A percentile compares a stretch with the other conserved stretches of the same genome.
These are phyloP conservation scores for Podila epicladia DNA, from an alignment of 192 early-diverging fungal species.

Conservation along the genomic window DNA sequence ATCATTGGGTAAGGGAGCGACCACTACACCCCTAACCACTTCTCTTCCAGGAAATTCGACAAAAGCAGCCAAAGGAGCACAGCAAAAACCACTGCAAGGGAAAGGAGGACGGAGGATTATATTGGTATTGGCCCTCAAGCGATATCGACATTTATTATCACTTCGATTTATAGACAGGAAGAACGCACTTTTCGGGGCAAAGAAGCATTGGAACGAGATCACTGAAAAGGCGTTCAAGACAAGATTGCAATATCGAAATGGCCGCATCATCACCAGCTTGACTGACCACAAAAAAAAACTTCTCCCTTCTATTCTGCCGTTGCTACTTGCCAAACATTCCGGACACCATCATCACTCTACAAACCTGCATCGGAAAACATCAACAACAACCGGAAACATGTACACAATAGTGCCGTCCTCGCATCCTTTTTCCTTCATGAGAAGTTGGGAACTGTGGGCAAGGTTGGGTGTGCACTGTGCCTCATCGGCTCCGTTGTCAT, in stretches of 20 bases:
- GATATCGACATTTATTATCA: neutral
- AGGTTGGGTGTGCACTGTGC: conserved; percentile 90
- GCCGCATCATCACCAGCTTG: too few species aligned
- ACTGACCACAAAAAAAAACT: too few species aligned
- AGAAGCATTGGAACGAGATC: neutral
- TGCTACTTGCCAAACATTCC: too few species aligned
- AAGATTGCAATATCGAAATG: too few species aligned
- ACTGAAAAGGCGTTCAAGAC: too few species aligned
- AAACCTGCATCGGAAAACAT: too few species aligned
- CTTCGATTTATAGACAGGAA: neutral
- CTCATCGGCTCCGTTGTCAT: conserved; percentile 90
- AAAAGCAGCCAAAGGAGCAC: neutral
- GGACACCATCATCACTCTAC: neutral
- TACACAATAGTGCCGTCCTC: conserved; percentile 74
- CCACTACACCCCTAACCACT: too few species aligned
- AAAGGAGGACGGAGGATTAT: neutral
- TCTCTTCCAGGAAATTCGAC: too few species aligned
- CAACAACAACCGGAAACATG: neutral
- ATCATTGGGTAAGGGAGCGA: conserved; percentile 73
- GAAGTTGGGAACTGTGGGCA: conserved; percentile 81
- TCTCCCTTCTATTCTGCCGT: too few species aligned
- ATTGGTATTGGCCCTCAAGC: neutral
- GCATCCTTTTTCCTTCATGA: conserved; percentile 92
- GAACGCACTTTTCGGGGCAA: neutral
- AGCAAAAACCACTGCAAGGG: neutral